Evolutionary conservation across 2,329 filamentous ascomycete species (phyloP).

Genomic region (Sporothrix dimorphospora): DNA sequence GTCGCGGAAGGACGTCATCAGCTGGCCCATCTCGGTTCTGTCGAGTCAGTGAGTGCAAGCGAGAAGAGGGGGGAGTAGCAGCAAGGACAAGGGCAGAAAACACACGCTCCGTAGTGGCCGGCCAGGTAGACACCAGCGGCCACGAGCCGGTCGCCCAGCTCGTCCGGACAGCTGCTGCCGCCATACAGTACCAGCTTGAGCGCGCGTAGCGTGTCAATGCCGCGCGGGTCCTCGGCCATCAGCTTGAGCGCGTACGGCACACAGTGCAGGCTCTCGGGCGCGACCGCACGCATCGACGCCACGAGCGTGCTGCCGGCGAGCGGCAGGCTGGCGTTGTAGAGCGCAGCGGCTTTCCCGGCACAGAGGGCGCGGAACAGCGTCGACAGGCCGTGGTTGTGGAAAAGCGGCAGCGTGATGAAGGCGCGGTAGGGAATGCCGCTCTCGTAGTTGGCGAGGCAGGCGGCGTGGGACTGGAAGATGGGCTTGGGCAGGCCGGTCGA

Average conservation of each 20-base stretch:
- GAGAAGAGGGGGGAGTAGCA: slow-evolving; percentile 36
- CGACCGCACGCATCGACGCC: slow-evolving; percentile 46
- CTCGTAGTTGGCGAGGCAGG: slow-evolving; percentile 53
- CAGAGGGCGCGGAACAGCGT: slow-evolving; percentile 58
- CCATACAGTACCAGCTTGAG: slow-evolving; percentile 60
- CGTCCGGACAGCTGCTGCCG: slow-evolving; percentile 62
- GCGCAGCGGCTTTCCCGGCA: slow-evolving; percentile 52
- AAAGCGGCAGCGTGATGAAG: slow-evolving; percentile 61
- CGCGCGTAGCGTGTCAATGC: slow-evolving; percentile 50
- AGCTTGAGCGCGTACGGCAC: slow-evolving; percentile 69
- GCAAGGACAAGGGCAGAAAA: slow-evolving; percentile 35
- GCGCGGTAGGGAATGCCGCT: slow-evolving; percentile 46
- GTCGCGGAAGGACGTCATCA: slow-evolving; percentile 62
- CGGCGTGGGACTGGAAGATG: slow-evolving; percentile 60
- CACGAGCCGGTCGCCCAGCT: slow-evolving; percentile 58
- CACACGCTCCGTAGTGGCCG: slow-evolving; percentile 57
- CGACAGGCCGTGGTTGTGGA: slow-evolving; percentile 62
- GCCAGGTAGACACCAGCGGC: slow-evolving; percentile 57
- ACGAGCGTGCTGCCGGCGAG: slow-evolving; percentile 49
- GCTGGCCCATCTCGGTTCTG: slow-evolving; percentile 60
- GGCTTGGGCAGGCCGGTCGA: slow-evolving; percentile 66
- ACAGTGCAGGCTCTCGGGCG: slow-evolving; percentile 58
- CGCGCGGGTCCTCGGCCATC: slow-evolving; percentile 60
- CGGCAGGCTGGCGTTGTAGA: slow-evolving; percentile 60
- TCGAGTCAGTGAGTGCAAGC: not conserved